Percentiles rank a stretch among this genome's conserved stretches.
These are phyloP conservation scores for Stereocaulon alpinum DNA, from an alignment of 495 filamentous ascomycete genomes.

Conservation along the genomic window DNA sequence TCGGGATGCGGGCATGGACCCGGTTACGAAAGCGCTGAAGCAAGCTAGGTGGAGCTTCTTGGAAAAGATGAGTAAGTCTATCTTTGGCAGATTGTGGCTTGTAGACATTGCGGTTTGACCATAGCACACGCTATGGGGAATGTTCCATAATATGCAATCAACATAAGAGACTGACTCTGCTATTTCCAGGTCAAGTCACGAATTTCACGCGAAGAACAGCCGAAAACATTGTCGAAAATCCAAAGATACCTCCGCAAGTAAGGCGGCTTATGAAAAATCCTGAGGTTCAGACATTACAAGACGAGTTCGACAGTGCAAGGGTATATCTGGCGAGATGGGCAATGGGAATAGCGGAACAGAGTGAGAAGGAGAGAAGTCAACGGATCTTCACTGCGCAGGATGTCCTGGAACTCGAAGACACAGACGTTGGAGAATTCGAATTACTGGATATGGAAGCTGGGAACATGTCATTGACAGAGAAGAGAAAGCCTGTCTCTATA, in stretches of 20 bases:
- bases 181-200: conserved; percentile 57
- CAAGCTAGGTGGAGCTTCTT: conserved; percentile 93
- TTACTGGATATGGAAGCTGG: conserved; percentile 73
- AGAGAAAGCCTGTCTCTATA: conserved; percentile 63
- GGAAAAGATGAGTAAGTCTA: conserved; percentile 62
- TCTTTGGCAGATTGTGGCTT: not conserved
- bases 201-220: conserved; percentile 88
- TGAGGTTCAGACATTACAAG: conserved; percentile 87
- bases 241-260: conserved; percentile 77
- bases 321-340: conserved; percentile 94
- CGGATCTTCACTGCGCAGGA: conserved; percentile 90
- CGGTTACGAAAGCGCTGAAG: conserved; percentile 87
- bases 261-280: conserved; percentile 78
- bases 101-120: not conserved
- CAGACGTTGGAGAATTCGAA: conserved; percentile 90
- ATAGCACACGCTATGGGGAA: no score
- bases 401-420: conserved; percentile 87
- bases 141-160: no score
- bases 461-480: conserved; percentile 57
- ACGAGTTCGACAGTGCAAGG: conserved; percentile 93
- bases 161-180: not conserved
- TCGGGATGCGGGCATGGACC: conserved; percentile 81
- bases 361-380: conserved; percentile 71
- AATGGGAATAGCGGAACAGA: conserved; percentile 96
- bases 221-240: conserved; percentile 82